Evolutionary conservation across 2,329 filamentous ascomycete genomes (phyloP), one percentile per base, ranked within the genome.

Genomic region (Calonectria pteridis): DNA sequence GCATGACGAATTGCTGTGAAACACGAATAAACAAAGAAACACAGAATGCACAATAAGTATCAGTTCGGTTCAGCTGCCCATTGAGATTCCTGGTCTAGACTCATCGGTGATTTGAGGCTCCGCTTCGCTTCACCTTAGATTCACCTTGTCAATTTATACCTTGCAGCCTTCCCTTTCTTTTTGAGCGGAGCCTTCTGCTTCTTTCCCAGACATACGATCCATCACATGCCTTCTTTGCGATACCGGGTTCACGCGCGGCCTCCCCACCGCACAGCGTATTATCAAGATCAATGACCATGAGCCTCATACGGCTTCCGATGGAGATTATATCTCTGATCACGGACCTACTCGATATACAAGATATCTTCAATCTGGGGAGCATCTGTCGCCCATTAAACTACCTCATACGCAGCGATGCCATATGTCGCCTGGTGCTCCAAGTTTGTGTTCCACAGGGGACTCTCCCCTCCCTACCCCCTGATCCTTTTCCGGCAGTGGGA

Each of bases 291-390:
- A 69, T 67, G 43, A 89, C 89, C 80, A 85, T 85, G 82, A 80
- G 81, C 63, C 77, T 87, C 28, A 72, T 81, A 43, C 76, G 72
- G 20, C 72, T 94, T 16, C 92, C 93, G 0, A 92, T 90, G 79
- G 93, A 94, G 82, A 85, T 94, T n/a, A 83, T 93, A 33, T 89
- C 89, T 64, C 87, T 89, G 66, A 88, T 94, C 66, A 86, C 89
- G 10, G 84, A 85, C 9, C 83, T 86, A 69, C 85, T 94, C 43
- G 85, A 89, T 23, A 83, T 92, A 31, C 87, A 91, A 59, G 91
- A 93, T 76, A 86, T 91, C 49, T 87, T 91, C 72, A 86, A 89
- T 74, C 83, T 94, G 53, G 88, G 89, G 50, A 85, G 87, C 58
- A 87, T 87, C 51, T 91, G 90, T 74, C 86, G 83, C 7, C 85